These are phyloP conservation scores for Effrenium voratum DNA, from an alignment of 73 alveolate species.

Conservation along the genomic window DNA sequence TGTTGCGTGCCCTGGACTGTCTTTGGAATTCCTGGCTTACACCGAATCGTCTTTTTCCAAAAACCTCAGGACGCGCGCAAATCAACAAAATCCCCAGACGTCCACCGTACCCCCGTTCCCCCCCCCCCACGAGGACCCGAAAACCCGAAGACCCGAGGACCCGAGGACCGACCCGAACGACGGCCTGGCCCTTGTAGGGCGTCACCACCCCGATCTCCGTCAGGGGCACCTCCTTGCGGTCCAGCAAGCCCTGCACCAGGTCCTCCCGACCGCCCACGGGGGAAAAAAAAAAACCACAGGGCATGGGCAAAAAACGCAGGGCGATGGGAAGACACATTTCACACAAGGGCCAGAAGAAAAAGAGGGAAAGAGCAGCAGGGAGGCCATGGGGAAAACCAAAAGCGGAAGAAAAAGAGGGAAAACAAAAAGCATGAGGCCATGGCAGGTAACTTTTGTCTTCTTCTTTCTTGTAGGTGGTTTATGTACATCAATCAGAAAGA, in stretches of 20 bases:
- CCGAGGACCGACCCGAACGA: too few species aligned
- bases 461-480: too few species aligned
- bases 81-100: too few species aligned
- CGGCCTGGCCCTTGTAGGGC: slow-evolving; percentile 74
- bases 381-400: not conserved
- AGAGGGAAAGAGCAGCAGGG: not conserved
- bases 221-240: not conserved
- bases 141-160: too few species aligned
- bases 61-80: too few species aligned
- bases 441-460: not conserved
- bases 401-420: not conserved
- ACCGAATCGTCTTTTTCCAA: too few species aligned
- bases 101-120: too few species aligned
- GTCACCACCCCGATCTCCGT: slow-evolving; percentile 62
- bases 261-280: not conserved
- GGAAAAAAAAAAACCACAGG: not conserved
- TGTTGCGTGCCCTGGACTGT: too few species aligned
- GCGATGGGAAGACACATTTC: not conserved
- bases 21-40: too few species aligned
- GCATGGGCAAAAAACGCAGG: not conserved
- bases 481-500: too few species aligned
- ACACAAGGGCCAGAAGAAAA: not conserved
- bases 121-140: too few species aligned
- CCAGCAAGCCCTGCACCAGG: slow-evolving; percentile 46
- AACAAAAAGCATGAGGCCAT: not conserved